Percentiles rank a stretch among this genome's conserved stretches.
Conservation (phyloP, 306 rosid genomes). For the Hippophae gyantsensis region DNA sequence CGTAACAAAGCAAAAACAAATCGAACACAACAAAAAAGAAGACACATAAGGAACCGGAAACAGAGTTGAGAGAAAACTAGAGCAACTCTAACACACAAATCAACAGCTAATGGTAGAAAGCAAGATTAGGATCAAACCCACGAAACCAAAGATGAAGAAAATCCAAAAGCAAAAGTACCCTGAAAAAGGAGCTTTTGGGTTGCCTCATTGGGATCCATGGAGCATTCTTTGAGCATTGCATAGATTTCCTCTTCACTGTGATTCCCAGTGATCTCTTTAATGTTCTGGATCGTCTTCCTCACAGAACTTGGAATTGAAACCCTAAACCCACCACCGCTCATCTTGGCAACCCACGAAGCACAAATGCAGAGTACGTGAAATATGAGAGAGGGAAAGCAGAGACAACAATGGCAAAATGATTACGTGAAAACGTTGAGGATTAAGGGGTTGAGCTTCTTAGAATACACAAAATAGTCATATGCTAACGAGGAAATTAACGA, state of each 20-base stretch:
- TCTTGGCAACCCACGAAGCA: conserved; percentile 33
- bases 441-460: conserved; percentile 19
- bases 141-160: not conserved
- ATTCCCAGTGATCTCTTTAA: conserved; percentile 78
- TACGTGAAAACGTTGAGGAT: not conserved
- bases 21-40: conserved; percentile 7
- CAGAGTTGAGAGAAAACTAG: conserved; percentile 21
- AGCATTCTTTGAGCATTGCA: conserved; percentile 20
- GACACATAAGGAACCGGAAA: conserved; percentile 20
- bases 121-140: conserved; percentile 21
- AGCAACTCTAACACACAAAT: conserved; percentile 25
- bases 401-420: conserved; percentile 12
- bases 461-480: conserved; percentile 21
- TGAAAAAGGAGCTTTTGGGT: conserved; percentile 78
- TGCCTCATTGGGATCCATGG: conserved; percentile 17
- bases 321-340: conserved; percentile 74
- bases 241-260: conserved; percentile 82
- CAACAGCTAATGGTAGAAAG: conserved; percentile 22
- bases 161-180: conserved; percentile 38
- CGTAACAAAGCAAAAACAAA: conserved; percentile 22
- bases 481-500: not conserved
- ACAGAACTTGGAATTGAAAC: conserved; percentile 70
- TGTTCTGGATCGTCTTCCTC: conserved; percentile 66
- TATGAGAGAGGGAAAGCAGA: not conserved
- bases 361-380: conserved; percentile 13